Percentiles rank a stretch among this genome's conserved stretches.
These are phyloP conservation scores for Coccomyxa sp. DNA, from an alignment of 139 green algal species.

Conservation along the genomic window DNA sequence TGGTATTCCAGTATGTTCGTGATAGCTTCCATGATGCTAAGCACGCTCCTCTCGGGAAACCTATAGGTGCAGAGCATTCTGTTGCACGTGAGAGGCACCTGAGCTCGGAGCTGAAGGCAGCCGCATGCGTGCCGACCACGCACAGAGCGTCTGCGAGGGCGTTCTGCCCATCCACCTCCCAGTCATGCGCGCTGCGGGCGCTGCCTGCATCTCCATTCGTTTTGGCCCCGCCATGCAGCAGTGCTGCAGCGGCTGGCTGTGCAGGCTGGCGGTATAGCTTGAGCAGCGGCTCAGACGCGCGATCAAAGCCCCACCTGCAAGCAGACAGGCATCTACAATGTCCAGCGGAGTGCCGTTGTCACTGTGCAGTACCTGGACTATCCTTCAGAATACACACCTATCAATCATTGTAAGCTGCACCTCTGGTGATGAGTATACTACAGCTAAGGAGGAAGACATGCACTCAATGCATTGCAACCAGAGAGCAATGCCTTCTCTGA, in stretches of 20 bases:
- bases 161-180: conserved; percentile 44
- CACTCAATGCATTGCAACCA: no score
- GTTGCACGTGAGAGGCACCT: conserved; percentile 4
- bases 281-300: conserved; percentile 41
- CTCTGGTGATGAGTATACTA: no score
- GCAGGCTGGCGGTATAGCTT: conserved; percentile 52
- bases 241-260: conserved; percentile 14
- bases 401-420: no score
- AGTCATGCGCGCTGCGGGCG: conserved; percentile 28
- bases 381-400: no score
- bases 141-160: no score
- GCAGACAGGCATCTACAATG: neutral
- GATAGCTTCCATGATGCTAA: neutral
- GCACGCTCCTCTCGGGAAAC: neutral
- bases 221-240: conserved; percentile 24
- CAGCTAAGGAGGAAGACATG: no score
- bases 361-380: no score
- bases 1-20: neutral
- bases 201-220: neutral
- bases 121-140: conserved; percentile 31
- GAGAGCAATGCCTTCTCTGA: no score
- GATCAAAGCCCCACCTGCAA: conserved; percentile 39
- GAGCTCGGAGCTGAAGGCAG: conserved; percentile 4
- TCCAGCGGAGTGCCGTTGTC: no score
- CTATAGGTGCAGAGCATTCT: neutral